phyloP scores from a whole-genome alignment of 306 rosid species.

The Crotalaria pallida region DNA sequence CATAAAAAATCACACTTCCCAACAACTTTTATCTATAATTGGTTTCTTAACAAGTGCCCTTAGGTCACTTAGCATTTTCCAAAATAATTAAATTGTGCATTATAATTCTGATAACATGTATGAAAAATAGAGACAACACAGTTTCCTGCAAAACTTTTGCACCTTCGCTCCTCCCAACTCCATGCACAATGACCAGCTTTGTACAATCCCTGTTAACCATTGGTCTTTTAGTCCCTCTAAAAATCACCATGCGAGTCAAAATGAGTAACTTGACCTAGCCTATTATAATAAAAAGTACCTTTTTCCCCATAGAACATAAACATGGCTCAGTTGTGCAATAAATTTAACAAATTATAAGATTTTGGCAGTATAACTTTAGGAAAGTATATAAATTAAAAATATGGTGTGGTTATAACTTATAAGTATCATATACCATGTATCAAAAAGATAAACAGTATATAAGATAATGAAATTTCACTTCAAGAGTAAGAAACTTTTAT shows the following conservation, averaged over 20 bases:
- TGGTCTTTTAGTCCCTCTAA: not conserved
- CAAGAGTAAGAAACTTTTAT: too few relatives aligned
- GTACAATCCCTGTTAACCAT: not conserved
- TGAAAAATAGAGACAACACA: not conserved
- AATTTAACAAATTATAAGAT: not conserved
- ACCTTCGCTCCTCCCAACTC: not conserved
- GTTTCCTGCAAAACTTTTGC: not conserved
- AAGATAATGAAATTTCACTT: not conserved
- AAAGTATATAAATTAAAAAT: not conserved
- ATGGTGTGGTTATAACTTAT: not conserved
- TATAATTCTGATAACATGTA: not conserved
- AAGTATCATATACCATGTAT: not conserved
- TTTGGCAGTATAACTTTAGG: not conserved
- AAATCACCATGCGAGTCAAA: not conserved
- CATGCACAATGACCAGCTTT: not conserved
- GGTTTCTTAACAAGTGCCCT: too few relatives aligned
- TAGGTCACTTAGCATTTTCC: too few relatives aligned
- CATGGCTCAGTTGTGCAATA: conserved; percentile 5
- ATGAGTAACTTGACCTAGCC: not conserved
- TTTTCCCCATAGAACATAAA: not conserved
- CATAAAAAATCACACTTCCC: too few relatives aligned
- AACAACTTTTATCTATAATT: too few relatives aligned
- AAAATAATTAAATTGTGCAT: not conserved
- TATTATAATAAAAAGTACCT: not conserved
- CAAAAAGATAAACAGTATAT: not conserved